Conservation (phyloP, 176 grass and related monocot genomes). For the Puccinellia tenuiflora region DNA sequence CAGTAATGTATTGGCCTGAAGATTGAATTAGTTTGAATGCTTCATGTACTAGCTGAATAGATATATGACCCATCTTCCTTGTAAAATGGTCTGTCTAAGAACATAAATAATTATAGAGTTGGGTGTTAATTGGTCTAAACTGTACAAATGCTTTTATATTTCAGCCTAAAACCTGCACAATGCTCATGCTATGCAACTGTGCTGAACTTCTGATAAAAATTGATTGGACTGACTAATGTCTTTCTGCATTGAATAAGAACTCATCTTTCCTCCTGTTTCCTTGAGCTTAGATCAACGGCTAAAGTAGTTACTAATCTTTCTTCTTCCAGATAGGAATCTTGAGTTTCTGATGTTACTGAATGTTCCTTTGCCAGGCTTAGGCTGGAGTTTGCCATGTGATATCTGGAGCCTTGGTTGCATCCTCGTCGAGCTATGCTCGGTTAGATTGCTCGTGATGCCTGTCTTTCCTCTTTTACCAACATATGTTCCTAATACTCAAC, state of each 20-base stretch:
- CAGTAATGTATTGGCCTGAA: not conserved
- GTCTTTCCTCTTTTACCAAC: slow-evolving; percentile 17
- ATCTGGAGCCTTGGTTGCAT: slow-evolving; percentile 96
- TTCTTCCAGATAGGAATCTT: not conserved
- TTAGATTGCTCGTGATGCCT: slow-evolving; percentile 46
- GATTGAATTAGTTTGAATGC: not conserved
- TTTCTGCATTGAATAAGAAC: slow-evolving; percentile 14
- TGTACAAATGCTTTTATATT: not conserved
- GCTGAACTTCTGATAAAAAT: not conserved
- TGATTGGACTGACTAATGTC: not conserved
- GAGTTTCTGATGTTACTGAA: slow-evolving; percentile 23
- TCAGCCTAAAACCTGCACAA: not conserved
- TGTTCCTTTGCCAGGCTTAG: slow-evolving; percentile 58
- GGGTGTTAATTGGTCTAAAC: not conserved
- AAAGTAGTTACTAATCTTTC: slow-evolving; percentile 18
- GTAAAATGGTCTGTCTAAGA: not conserved
- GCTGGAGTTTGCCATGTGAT: slow-evolving; percentile 94
- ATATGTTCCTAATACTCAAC: slow-evolving; percentile 15
- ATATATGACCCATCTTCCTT: not conserved
- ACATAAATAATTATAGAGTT: not conserved
- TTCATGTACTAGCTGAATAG: not conserved
- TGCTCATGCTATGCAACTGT: not conserved
- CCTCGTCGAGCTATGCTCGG: slow-evolving; percentile 75
- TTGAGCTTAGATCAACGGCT: slow-evolving; percentile 1
- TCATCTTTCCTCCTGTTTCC: not conserved